Evolutionary conservation across 2,329 filamentous ascomycete species (phyloP).

Genomic region (Phymatotrichopsis omnivora): DNA sequence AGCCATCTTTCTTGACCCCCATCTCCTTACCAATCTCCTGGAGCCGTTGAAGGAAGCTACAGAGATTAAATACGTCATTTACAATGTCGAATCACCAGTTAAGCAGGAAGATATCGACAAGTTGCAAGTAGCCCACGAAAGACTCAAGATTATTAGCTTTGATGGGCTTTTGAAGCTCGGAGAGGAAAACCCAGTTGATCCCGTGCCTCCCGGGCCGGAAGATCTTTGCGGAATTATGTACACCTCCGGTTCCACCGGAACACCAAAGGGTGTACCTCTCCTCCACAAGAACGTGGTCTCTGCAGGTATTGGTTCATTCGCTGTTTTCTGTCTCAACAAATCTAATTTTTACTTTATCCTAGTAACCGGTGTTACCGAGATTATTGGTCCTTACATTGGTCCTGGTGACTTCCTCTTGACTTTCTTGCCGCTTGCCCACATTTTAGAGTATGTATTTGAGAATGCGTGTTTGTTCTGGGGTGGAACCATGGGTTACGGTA

Average conservation of each 20-base stretch:
- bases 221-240: conserved; percentile 79
- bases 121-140: conserved; percentile 48
- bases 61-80: conserved; percentile 50
- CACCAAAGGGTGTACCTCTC: conserved; percentile 79
- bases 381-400: conserved; percentile 68
- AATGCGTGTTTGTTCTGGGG: conserved; percentile 84
- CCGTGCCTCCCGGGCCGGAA: conserved; percentile 59
- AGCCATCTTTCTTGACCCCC: conserved; percentile 79
- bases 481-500: conserved; percentile 86
- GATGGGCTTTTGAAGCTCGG: conserved; percentile 48
- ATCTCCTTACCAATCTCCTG: conserved; percentile 54
- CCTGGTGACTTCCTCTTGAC: conserved; percentile 71
- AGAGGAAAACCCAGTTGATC: conserved; percentile 58
- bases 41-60: conserved; percentile 49
- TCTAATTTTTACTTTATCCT: conserved; percentile 9
- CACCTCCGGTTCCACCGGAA: conserved; percentile 81
- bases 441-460: conserved; percentile 93
- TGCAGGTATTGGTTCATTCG: conserved; percentile 45
- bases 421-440: conserved; percentile 90
- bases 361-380: conserved; percentile 70
- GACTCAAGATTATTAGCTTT: conserved; percentile 46
- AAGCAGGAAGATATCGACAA: conserved; percentile 42
- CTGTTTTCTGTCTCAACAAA: no score
- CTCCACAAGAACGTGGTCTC: conserved; percentile 72
- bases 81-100: conserved; percentile 50